phyloP scores from a whole-genome alignment of 352 stramenopile genomes.

The Pythium brassicae region DNA sequence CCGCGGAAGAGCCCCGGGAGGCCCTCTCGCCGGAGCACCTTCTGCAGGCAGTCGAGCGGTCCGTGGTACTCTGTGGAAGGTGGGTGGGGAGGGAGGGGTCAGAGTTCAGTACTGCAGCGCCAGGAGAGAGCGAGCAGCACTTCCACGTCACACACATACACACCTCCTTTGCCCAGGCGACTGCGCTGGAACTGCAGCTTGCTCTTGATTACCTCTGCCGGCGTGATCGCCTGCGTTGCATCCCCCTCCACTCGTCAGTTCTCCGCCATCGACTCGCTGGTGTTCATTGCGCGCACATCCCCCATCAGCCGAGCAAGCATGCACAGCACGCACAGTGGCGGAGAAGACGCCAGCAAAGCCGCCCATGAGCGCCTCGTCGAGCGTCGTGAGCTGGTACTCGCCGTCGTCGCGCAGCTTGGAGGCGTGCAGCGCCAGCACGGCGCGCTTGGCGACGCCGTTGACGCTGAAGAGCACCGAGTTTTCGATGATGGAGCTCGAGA shows the following conservation, averaged over 20 bases:
- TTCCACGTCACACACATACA: conserved; percentile 6
- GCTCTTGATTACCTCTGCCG: conserved; percentile 84
- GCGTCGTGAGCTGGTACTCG: conserved; percentile 61
- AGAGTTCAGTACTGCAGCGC: neutral
- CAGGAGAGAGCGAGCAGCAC: neutral
- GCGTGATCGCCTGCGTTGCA: conserved; percentile 64
- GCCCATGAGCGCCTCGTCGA: conserved; percentile 83
- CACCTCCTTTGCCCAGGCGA: conserved; percentile 54
- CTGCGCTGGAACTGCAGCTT: conserved; percentile 78
- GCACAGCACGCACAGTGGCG: conserved; percentile 44
- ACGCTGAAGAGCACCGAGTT: conserved; percentile 89
- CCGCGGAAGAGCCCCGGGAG: conserved; percentile 67
- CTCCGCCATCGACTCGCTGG: neutral
- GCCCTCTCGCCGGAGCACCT: conserved; percentile 60
- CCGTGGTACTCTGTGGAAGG: conserved; percentile 46
- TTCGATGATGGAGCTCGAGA: conserved; percentile 86
- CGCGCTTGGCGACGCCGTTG: conserved; percentile 75
- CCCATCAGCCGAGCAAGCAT: neutral
- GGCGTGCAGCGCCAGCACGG: conserved; percentile 53
- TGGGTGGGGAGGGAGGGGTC: neutral
- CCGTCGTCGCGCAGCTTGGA: conserved; percentile 31
- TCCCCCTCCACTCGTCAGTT: neutral
- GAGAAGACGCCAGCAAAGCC: conserved; percentile 79
- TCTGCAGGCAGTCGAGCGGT: conserved; percentile 59
- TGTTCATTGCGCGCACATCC: neutral